A percentile compares a stretch with the other conserved stretches of the same genome.
phyloP scores from a whole-genome alignment of 2,329 filamentous ascomycete genomes.

The Fusarium fujikuroi region DNA sequence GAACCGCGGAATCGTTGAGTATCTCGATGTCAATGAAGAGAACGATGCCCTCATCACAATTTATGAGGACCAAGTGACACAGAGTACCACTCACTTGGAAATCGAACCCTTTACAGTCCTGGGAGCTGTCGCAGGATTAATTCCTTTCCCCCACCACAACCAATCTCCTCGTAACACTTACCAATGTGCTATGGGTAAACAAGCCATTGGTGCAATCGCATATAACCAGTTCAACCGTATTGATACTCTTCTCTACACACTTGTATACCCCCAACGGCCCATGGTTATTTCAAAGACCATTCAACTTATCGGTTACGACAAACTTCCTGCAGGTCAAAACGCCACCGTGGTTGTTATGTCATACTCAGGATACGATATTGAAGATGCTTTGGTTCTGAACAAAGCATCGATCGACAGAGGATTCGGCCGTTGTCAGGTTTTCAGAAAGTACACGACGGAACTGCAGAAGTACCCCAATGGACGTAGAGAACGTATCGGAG shows the following conservation, averaged over 20 bases:
- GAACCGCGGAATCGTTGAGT: slow-evolving; percentile 89
- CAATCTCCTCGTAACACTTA: slow-evolving; percentile 99
- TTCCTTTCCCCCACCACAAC: slow-evolving; percentile 98
- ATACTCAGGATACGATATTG: slow-evolving; percentile 98
- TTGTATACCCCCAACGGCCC: slow-evolving; percentile 97
- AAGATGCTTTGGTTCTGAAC: slow-evolving; percentile 96
- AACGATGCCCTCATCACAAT: slow-evolving; percentile 95
- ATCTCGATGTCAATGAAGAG: slow-evolving; percentile 97
- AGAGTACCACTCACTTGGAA: slow-evolving; percentile 90
- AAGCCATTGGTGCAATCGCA: slow-evolving; percentile 97
- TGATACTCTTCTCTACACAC: slow-evolving; percentile 93
- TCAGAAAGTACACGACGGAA: slow-evolving; percentile 89
- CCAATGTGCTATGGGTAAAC: slow-evolving; percentile 99
- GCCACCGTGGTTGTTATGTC: slow-evolving; percentile 99
- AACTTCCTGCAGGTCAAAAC: slow-evolving; percentile 95
- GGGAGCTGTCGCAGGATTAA: slow-evolving; percentile 93
- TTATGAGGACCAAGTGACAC: slow-evolving; percentile 84
- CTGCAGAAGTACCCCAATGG: slow-evolving; percentile 91
- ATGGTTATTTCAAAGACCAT: slow-evolving; percentile 99
- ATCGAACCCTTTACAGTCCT: slow-evolving; percentile 98
- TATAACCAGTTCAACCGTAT: slow-evolving; percentile 98
- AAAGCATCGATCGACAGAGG: slow-evolving; percentile 95
- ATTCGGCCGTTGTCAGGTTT: slow-evolving; percentile 97
- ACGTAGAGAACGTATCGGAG: slow-evolving; percentile 72
- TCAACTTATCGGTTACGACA: slow-evolving; percentile 95